A percentile compares a stretch with the other conserved stretches of the same genome.
These are phyloP conservation scores for Emergomyces africanus DNA, from an alignment of 2,329 filamentous ascomycete genomes.

Conservation along the genomic window DNA sequence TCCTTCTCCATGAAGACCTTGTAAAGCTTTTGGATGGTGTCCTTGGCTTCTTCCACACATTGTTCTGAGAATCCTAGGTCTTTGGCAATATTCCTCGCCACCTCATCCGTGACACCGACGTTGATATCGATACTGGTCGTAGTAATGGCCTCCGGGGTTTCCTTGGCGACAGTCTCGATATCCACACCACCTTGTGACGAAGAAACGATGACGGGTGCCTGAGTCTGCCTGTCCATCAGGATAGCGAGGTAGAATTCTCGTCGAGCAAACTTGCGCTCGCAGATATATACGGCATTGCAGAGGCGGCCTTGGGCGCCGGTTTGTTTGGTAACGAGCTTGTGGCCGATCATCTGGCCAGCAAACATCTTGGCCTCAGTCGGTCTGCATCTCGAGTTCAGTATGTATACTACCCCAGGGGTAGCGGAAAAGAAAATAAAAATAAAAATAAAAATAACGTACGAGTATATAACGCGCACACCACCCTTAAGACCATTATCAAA, in stretches of 20 bases:
- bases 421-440: not conserved
- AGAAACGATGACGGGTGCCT: conserved; percentile 89
- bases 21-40: conserved; percentile 98
- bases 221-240: conserved; percentile 89
- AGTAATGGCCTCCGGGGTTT: conserved; percentile 88
- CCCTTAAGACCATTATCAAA: conserved; percentile 99
- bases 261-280: conserved; percentile 98
- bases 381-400: conserved; percentile 22
- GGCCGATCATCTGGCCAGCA: conserved; percentile 97
- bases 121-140: conserved; percentile 93
- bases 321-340: conserved; percentile 99
- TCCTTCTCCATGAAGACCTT: conserved; percentile 98
- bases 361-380: conserved; percentile 94
- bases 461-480: conserved; percentile 97
- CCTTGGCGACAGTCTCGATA: conserved; percentile 97
- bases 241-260: conserved; percentile 98
- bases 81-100: conserved; percentile 76
- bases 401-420: not conserved
- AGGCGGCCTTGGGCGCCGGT: conserved; percentile 85
- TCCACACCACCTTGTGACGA: conserved; percentile 99
- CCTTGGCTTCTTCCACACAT: conserved; percentile 89
- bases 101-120: conserved; percentile 86
- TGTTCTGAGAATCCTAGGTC: conserved; percentile 96
- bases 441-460: conserved; percentile 44
- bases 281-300: conserved; percentile 97